Evolutionary conservation across 2,329 filamentous ascomycete genomes (phyloP).

Genomic region (Aspergillus unguis): DNA sequence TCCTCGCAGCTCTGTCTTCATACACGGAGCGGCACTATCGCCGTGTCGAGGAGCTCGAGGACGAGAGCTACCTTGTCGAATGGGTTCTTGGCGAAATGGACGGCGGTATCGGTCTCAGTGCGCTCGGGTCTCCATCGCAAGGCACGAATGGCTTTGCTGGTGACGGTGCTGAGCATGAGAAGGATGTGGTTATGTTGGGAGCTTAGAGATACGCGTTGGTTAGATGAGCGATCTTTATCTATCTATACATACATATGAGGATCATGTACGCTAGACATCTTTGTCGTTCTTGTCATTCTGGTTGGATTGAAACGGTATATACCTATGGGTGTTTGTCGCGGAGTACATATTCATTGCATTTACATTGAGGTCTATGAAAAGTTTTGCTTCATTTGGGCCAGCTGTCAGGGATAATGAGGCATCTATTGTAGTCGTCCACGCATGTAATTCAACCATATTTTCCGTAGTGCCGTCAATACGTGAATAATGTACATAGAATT

Average conservation of each 20-base stretch:
- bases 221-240: background rate
- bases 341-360: conserved; percentile 21
- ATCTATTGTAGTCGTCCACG: background rate
- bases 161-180: conserved; percentile 29
- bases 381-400: conserved; percentile 1
- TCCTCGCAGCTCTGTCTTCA: conserved; percentile 78
- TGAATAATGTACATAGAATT: too few species aligned
- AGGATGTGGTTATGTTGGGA: conserved; percentile 42
- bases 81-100: conserved; percentile 95
- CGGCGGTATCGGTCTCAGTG: conserved; percentile 52
- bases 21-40: conserved; percentile 94
- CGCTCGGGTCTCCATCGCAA: conserved; percentile 23
- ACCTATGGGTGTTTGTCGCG: conserved; percentile 12
- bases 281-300: conserved; percentile 3
- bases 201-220: conserved; percentile 19
- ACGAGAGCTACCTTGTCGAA: conserved; percentile 91
- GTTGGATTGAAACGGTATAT: conserved; percentile 11
- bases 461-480: too few species aligned
- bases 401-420: background rate
- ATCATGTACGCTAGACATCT: conserved; percentile 20
- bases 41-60: conserved; percentile 80
- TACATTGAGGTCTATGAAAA: conserved; percentile 14
- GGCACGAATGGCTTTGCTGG: conserved; percentile 15
- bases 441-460: background rate
- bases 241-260: conserved; percentile 5